phyloP scores from a whole-genome alignment of 1,139 yeast species.

The Tardiomyces depauwii region DNA sequence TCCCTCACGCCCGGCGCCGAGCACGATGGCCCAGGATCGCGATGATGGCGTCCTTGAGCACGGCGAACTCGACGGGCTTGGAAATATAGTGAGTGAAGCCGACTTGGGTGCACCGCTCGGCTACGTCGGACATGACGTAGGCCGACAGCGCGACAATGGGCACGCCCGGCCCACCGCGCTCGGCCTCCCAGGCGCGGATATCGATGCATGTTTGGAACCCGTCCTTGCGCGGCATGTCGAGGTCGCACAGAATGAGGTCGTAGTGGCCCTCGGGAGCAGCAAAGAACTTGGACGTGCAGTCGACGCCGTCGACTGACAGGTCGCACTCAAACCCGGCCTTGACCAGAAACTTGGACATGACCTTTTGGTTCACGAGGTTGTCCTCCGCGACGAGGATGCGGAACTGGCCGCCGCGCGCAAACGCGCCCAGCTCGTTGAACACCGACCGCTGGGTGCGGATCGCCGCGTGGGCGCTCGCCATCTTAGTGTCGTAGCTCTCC shows the following conservation, averaged over 20 bases:
- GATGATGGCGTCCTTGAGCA: slow-evolving; percentile 12
- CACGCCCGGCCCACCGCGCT: slow-evolving; percentile 38
- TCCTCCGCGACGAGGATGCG: slow-evolving; percentile 75
- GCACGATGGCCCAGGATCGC: neutral
- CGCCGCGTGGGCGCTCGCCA: slow-evolving; percentile 18
- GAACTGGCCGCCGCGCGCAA: slow-evolving; percentile 35
- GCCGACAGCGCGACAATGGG: slow-evolving; percentile 77
- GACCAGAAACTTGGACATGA: slow-evolving; percentile 60
- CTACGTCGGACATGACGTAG: slow-evolving; percentile 74
- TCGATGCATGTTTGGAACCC: slow-evolving; percentile 73
- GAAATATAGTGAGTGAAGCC: slow-evolving; percentile 75
- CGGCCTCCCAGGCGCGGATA: slow-evolving; percentile 67
- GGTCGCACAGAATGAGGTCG: slow-evolving; percentile 70
- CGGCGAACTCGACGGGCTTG: slow-evolving; percentile 39
- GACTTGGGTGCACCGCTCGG: slow-evolving; percentile 59
- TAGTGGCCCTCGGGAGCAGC: slow-evolving; percentile 25
- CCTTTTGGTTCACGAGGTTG: slow-evolving; percentile 81
- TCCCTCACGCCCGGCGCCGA: too few species aligned
- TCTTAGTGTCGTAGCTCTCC: slow-evolving; percentile 18
- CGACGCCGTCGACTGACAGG: slow-evolving; percentile 66
- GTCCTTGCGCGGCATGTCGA: slow-evolving; percentile 80
- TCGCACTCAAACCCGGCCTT: slow-evolving; percentile 65
- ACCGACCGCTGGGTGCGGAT: slow-evolving; percentile 15
- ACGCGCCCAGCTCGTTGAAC: slow-evolving; percentile 12
- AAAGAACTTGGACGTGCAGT: slow-evolving; percentile 44